phyloP scores from a whole-genome alignment of 83 land plant genomes.

The Picea abies region DNA sequence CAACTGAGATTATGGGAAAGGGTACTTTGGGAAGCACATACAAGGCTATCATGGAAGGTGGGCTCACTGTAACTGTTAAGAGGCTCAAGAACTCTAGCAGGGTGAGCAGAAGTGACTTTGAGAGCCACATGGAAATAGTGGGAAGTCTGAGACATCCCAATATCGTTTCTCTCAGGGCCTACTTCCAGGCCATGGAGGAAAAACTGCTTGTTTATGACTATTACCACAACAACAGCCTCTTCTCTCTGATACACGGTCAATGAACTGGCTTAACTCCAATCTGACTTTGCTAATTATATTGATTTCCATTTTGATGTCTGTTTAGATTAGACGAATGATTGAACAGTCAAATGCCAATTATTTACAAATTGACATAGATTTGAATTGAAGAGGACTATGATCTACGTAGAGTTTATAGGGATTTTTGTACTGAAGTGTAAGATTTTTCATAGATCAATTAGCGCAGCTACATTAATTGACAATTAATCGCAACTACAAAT shows the following conservation, averaged over 20 bases:
- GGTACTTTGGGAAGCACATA: conserved; percentile 25
- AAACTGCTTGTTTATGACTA: conserved; percentile 36
- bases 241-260: conserved; percentile 41
- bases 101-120: conserved; percentile 18
- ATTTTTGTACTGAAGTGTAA: no score
- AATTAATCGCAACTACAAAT: no score
- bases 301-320: no score
- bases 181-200: conserved; percentile 28
- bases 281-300: no score
- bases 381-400: no score
- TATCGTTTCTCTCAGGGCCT: conserved; percentile 33
- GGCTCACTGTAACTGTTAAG: conserved; percentile 35
- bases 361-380: no score
- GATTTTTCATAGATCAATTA: no score
- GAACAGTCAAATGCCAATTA: no score
- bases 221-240: conserved; percentile 34
- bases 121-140: conserved; percentile 24
- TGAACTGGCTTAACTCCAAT: not conserved
- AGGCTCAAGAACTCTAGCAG: conserved; percentile 36
- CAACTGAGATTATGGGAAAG: conserved; percentile 29
- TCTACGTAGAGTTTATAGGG: no score
- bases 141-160: conserved; percentile 33
- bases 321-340: no score
- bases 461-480: no score
- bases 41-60: conserved; percentile 14